phyloP scores from a whole-genome alignment of 1,284 basidiomycete species.

The Porodaedalea pini region DNA sequence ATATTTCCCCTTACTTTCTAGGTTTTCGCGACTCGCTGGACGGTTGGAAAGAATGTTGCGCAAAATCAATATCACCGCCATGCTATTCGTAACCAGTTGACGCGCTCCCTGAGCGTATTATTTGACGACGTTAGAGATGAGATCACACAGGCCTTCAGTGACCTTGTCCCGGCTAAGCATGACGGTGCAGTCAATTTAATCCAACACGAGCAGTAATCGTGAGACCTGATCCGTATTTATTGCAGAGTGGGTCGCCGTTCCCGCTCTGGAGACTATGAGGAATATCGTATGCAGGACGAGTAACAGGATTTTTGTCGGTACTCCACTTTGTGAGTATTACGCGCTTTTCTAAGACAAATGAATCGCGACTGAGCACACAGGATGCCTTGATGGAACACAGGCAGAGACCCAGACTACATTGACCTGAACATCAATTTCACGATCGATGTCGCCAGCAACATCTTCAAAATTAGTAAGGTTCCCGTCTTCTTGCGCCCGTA shows the following conservation, averaged over 20 bases:
- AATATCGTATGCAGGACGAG: constrained; percentile 38
- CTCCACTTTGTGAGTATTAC: constrained; percentile 35
- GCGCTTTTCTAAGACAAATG: not conserved
- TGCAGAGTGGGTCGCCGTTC: constrained; percentile 37
- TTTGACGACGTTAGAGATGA: constrained; percentile 28
- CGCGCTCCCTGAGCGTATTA: constrained; percentile 24
- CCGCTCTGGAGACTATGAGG: constrained; percentile 33
- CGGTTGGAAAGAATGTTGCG: constrained; percentile 18
- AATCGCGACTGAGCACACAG: too few relatives aligned
- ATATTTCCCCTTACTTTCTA: too few relatives aligned
- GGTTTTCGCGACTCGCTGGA: constrained; percentile 17
- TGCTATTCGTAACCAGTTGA: constrained; percentile 27
- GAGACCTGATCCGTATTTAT: not conserved
- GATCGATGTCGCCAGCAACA: constrained; percentile 29
- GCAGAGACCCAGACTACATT: constrained; percentile 38
- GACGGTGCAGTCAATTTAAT: constrained; percentile 21
- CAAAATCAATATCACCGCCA: constrained; percentile 25
- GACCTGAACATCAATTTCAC: constrained; percentile 35
- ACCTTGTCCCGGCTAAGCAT: constrained; percentile 23
- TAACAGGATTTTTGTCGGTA: constrained; percentile 41
- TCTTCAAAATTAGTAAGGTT: constrained; percentile 30
- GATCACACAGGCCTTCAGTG: constrained; percentile 25
- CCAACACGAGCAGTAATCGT: too few relatives aligned
- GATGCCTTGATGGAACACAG: constrained; percentile 31
- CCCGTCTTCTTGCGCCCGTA: constrained; percentile 32